Evolutionary conservation across 441 rosid species (phyloP), one percentile per base, ranked within the genome.

Genomic region (Mallotus repandus): DNA sequence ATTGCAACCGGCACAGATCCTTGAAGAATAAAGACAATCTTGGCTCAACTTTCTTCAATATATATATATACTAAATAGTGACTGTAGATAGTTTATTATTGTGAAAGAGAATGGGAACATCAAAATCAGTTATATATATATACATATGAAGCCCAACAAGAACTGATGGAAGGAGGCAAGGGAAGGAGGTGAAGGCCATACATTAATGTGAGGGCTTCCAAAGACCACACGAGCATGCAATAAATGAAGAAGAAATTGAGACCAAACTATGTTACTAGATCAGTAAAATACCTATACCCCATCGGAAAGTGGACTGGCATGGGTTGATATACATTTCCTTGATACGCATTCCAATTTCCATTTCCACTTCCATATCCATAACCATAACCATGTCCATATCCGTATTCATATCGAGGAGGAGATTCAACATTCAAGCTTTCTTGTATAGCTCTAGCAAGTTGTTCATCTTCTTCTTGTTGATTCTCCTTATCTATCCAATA

Each of bases 1-100:
- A 60, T 82, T 86, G 87, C 99, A 96, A 80, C 97, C 99, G 9
- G 90, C 87, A 73, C 99, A 96, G 57, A 84, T 77, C 89, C 99
- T 96, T 81, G 75, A 48, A 72, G 65, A 66, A 14, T 41, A 25
- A 32, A 60, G 46, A 61, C 12, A 69, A 16, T 43, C 22, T 46
- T 72, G 52, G 52, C 48, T 79, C 68, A 80, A 11, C 54, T 63
- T 59, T 54, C 67, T 67, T 74, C 55, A 29, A 35, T 43, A 25
- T 49, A n/a, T 43, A 25, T 49, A n/a, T n/a, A 48, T 13, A n/a
- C 14, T 50, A 75, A 60, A 21, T 54, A 22, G 45, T 55, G 32
- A 65, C 8, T 15, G 22, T 4, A n/a, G 18, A 69, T 21, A 43
- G 14, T 22, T 19, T 11, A 43, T 16, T 18, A 64, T 6, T 19